These are phyloP conservation scores for Beta lomatogona DNA, from an alignment of 179 eudicot genomes.

Conservation along the genomic window DNA sequence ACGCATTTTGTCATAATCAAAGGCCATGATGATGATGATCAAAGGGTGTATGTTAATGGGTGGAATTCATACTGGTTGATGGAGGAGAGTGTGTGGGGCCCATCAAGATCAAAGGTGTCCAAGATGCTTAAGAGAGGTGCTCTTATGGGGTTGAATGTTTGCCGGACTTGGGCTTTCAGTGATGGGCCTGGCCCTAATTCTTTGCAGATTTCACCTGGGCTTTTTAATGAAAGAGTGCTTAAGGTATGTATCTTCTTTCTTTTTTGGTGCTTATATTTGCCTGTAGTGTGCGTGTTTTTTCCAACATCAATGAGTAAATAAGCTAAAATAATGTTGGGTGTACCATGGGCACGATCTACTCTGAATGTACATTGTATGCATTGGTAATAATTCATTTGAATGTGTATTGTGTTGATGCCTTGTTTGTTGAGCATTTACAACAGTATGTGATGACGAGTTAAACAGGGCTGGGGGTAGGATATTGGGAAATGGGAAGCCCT, in stretches of 20 bases:
- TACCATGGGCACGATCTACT: too few relatives aligned
- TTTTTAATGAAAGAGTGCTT: conserved; percentile 48
- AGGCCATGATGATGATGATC: neutral
- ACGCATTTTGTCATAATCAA: conserved; percentile 38
- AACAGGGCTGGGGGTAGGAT: too few relatives aligned
- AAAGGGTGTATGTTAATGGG: conserved; percentile 45
- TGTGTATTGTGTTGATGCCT: neutral
- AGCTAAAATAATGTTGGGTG: too few relatives aligned
- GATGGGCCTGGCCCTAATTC: conserved; percentile 53
- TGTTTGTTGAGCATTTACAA: neutral
- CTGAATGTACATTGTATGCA: too few relatives aligned
- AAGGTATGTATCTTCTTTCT: conserved; percentile 29
- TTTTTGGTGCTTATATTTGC: neutral
- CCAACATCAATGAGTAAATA: too few relatives aligned
- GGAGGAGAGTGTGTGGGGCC: conserved; percentile 37
- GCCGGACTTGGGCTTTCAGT: conserved; percentile 67
- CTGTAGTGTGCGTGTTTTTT: too few relatives aligned
- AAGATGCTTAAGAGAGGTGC: conserved; percentile 46
- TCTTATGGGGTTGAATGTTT: conserved; percentile 54
- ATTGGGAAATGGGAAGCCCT: too few relatives aligned
- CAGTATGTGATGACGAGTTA: too few relatives aligned
- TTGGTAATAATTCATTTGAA: neutral
- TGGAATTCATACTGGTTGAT: conserved; percentile 61
- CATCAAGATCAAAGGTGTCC: conserved; percentile 37
- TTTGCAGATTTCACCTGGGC: conserved; percentile 56